Percentiles rank a stretch among this genome's conserved stretches.
phyloP scores from a whole-genome alignment of 805 yeast genomes.

The Teunomyces stri region DNA sequence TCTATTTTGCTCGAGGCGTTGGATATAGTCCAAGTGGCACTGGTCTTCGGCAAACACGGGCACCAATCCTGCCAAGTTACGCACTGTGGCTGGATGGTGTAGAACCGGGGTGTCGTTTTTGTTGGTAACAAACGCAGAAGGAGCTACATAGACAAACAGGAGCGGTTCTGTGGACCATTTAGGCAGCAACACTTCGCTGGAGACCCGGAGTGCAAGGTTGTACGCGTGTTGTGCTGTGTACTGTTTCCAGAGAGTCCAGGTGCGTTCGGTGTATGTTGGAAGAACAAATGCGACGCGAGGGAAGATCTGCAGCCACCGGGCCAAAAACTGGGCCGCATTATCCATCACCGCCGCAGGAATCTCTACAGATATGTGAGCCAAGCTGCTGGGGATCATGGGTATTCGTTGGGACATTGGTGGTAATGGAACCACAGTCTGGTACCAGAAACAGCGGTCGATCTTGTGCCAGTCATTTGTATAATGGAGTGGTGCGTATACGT shows the following conservation, averaged over 20 bases:
- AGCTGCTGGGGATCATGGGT: not conserved
- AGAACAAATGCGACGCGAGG: not conserved
- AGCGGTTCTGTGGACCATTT: not conserved
- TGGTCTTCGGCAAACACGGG: not conserved
- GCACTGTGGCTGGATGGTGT: not conserved
- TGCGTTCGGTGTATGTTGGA: not conserved
- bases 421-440: not conserved
- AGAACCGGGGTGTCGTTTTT: not conserved
- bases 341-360: not conserved
- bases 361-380: not conserved
- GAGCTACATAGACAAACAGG: not conserved
- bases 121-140: not conserved
- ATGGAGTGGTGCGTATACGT: not conserved
- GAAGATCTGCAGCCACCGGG: not conserved
- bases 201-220: not conserved
- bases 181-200: not conserved
- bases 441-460: not conserved
- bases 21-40: not conserved
- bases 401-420: too few species aligned
- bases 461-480: not conserved
- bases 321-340: not conserved
- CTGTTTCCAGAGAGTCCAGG: not conserved
- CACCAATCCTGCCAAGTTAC: not conserved
- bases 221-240: not conserved
- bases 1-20: not conserved